Conservation (phyloP, 176 grass and related monocot genomes). For the Chloris gayana region DNA sequence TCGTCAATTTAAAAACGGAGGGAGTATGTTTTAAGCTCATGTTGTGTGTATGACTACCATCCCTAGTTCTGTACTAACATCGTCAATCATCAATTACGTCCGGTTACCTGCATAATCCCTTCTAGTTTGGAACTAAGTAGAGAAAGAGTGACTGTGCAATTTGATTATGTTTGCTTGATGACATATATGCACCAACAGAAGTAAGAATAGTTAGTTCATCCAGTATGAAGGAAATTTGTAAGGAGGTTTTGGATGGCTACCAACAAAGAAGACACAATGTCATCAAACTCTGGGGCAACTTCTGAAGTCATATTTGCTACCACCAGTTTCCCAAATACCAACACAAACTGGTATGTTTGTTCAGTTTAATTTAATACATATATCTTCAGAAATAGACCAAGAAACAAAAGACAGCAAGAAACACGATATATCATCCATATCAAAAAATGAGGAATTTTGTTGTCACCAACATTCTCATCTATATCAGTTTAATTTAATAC, state of each 20-base stretch:
- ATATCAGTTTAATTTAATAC: not conserved
- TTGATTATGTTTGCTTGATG: not conserved
- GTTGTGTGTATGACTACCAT: not conserved
- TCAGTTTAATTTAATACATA: not conserved
- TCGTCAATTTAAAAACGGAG: too few species aligned
- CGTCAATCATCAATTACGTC: too few species aligned
- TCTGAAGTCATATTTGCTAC: not conserved
- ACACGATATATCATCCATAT: not conserved
- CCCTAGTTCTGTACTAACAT: not conserved
- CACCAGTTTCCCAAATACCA: not conserved
- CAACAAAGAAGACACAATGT: not conserved
- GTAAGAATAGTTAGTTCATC: not conserved
- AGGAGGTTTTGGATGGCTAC: not conserved
- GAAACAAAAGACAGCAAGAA: conserved; percentile 1
- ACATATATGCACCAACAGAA: not conserved
- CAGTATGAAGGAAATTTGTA: not conserved
- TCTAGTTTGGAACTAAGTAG: not conserved
- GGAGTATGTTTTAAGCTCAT: not conserved
- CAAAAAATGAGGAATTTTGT: not conserved
- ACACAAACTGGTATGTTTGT: not conserved
- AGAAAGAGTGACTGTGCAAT: not conserved
- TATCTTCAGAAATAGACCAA: not conserved
- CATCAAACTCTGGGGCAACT: not conserved
- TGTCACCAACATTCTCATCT: conserved; percentile 19
- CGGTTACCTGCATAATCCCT: not conserved